Evolutionary conservation across 306 rosid genomes (phyloP).

Genomic region (Lathyrus tuberosus): DNA sequence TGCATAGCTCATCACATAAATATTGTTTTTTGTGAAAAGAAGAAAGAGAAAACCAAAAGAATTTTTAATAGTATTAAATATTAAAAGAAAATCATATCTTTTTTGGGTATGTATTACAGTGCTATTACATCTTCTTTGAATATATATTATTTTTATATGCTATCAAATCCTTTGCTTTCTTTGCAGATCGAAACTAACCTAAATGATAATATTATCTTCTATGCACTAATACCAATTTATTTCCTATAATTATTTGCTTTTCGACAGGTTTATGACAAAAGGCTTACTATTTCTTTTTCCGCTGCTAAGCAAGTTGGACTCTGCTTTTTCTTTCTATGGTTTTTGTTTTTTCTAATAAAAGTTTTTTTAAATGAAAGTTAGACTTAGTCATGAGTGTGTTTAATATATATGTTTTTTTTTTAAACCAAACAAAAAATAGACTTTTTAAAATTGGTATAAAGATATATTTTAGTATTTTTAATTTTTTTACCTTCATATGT

Average conservation of each 20-base stretch:
- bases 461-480: no score
- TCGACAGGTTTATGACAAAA: background rate
- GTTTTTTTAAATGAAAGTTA: no score
- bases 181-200: background rate
- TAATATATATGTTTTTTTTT: no score
- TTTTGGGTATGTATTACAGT: background rate
- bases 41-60: background rate
- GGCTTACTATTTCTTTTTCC: background rate
- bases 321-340: background rate
- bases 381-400: no score
- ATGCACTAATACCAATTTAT: slow-evolving; percentile 25
- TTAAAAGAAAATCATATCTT: background rate
- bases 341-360: no score
- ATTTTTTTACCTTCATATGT: no score
- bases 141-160: background rate
- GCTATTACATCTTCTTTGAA: background rate
- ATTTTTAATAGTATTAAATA: background rate
- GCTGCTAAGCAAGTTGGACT: background rate
- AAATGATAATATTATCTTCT: slow-evolving; percentile 32
- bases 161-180: background rate
- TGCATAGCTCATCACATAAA: background rate
- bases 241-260: slow-evolving; percentile 16
- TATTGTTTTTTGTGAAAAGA: background rate
- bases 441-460: no score
- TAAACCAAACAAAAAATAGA: no score